Conservation (phyloP, 2,329 filamentous ascomycete species). For the Gaeumannomyces sp. region DNA sequence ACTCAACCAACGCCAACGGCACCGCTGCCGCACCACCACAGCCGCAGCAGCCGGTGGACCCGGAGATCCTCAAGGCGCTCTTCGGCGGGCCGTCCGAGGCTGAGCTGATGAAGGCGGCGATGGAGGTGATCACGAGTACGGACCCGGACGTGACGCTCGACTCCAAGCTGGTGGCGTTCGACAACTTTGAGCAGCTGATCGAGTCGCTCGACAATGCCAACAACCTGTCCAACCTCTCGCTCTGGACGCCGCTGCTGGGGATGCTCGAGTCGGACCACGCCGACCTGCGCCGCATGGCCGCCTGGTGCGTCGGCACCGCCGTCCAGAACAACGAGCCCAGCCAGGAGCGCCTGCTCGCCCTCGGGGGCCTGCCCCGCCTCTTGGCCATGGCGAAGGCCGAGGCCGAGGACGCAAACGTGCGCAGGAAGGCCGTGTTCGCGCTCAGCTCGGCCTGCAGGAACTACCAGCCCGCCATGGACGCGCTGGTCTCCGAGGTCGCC, state of each 20-base stretch:
- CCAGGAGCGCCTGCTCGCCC: conserved; percentile 63
- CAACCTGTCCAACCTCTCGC: conserved; percentile 69
- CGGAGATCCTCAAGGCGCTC: conserved; percentile 65
- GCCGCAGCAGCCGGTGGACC: conserved; percentile 46
- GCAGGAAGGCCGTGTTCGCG: conserved; percentile 85
- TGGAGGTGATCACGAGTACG: conserved; percentile 63
- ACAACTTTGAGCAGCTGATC: conserved; percentile 91
- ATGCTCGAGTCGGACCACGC: conserved; percentile 62
- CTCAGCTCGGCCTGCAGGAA: conserved; percentile 83
- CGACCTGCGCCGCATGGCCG: conserved; percentile 75
- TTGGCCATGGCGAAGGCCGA: conserved; percentile 57
- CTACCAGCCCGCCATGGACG: conserved; percentile 76
- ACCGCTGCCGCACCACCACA: conserved; percentile 19
- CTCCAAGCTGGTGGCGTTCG: conserved; percentile 76
- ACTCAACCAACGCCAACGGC: conserved; percentile 16
- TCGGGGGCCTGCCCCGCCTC: conserved; percentile 65
- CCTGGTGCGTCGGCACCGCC: conserved; percentile 91
- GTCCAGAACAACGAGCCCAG: conserved; percentile 91
- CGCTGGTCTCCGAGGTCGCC: conserved; percentile 54
- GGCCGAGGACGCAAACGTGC: conserved; percentile 55
- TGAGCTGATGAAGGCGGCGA: conserved; percentile 81
- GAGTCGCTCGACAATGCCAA: conserved; percentile 96
- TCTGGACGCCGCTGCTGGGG: conserved; percentile 76
- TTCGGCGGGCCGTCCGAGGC: conserved; percentile 84
- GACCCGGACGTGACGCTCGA: conserved; percentile 61